A percentile compares a stretch with the other conserved stretches of the same genome.
Evolutionary conservation across 179 eudicot genomes (phyloP).

Genomic region (Sideroxylon spinosum): DNA sequence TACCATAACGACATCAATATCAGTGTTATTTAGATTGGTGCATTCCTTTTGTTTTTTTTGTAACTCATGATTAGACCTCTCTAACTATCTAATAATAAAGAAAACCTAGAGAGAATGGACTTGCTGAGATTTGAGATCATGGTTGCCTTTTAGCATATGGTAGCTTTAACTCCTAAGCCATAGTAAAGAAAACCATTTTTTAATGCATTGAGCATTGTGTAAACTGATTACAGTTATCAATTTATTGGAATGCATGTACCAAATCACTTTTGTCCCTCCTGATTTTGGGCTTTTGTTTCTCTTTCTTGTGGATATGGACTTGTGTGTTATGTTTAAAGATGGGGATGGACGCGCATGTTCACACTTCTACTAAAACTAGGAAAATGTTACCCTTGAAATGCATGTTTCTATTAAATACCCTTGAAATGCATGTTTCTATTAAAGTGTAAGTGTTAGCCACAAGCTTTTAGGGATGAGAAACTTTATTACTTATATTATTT

Average conservation of each 20-base stretch:
- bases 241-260: background rate
- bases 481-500: no score
- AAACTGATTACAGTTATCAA: background rate
- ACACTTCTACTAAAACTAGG: constrained; percentile 4
- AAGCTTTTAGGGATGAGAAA: no score
- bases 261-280: background rate
- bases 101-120: background rate
- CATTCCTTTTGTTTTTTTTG: background rate
- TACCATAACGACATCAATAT: background rate
- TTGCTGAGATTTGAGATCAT: background rate
- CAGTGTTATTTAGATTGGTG: background rate
- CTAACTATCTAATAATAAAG: background rate
- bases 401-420: background rate
- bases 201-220: background rate
- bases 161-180: background rate
- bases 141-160: constrained; percentile 3
- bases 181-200: background rate
- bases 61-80: background rate
- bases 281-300: background rate
- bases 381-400: background rate
- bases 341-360: background rate
- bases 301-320: background rate
- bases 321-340: background rate
- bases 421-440: background rate
- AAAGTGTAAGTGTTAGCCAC: no score